Percentiles rank a stretch among this genome's conserved stretches.
These are phyloP conservation scores for Cymodocea nodosa DNA, from an alignment of 116 monocot genomes.

Conservation along the genomic window DNA sequence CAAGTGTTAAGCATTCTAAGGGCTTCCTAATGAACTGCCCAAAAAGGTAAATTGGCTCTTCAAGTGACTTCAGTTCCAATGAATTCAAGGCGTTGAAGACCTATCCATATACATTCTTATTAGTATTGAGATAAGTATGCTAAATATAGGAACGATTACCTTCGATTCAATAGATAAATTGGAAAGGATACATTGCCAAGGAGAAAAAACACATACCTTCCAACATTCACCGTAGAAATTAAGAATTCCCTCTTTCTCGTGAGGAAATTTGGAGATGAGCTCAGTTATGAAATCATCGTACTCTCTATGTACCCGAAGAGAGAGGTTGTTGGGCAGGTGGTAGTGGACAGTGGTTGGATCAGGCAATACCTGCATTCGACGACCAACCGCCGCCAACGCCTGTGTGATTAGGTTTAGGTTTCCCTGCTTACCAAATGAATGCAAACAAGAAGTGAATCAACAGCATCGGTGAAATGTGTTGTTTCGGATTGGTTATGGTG, in stretches of 20 bases:
- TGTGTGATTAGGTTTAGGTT: constrained; percentile 89
- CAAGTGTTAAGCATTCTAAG: constrained; percentile 84
- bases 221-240: constrained; percentile 83
- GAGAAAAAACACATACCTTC: constrained; percentile 42
- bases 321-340: constrained; percentile 70
- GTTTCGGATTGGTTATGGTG: no score
- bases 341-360: constrained; percentile 92
- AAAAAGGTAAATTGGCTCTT: constrained; percentile 96
- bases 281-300: constrained; percentile 53
- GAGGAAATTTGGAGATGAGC: constrained; percentile 65
- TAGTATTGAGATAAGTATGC: neutral
- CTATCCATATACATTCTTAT: constrained; percentile 21
- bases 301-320: constrained; percentile 68
- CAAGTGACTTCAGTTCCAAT: constrained; percentile 89
- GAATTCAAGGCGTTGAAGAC: constrained; percentile 89
- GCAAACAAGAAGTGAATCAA: neutral
- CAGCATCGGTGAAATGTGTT: no score
- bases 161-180: neutral
- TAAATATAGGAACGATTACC: neutral
- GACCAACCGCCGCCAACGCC: constrained; percentile 74
- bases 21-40: constrained; percentile 93
- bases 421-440: constrained; percentile 30
- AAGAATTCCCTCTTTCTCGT: constrained; percentile 80
- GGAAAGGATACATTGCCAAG: neutral
- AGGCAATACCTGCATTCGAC: constrained; percentile 66